Evolutionary conservation across 1,139 yeast species (phyloP), one percentile per base, ranked within the genome.

Genomic region (Sugiyamaella japonica): DNA sequence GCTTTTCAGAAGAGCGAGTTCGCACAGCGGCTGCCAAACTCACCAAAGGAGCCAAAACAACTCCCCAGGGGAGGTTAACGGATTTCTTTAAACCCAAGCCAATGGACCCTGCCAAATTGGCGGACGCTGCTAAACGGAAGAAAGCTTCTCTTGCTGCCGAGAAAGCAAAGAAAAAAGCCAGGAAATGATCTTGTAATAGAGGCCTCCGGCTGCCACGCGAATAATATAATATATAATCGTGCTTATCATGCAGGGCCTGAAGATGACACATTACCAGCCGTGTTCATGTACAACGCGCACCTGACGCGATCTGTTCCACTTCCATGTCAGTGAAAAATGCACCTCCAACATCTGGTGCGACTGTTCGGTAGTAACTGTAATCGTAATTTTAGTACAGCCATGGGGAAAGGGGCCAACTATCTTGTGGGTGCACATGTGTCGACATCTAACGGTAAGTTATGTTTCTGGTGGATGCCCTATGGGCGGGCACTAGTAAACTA

Each of bases 1-100:
- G 97, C 0, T 93, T 93, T 71, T 86, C 86, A 61, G 99, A 93
- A 66, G 97, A 91, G 50, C 80, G 99, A 68, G 89, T 93, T 28
- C 82, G 85, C 61, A 80, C 85, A 56, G 99, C 97, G 37, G 95
- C 93, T 6, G 89, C 84, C 48, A 86, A 91, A 69, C 77, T 93
- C 63, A 82, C 83, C 63, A 93, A 91, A 70, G 95, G 91, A 2
- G 76, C 89, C 60, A 89, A 89, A 66, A 78, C 86, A 1, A 93
- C 95, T 1, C 86, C 89, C 1, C 99, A 93, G 70, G 97, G 95
- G 6, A 80, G 99, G 61, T 74, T 93, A 38, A 97, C 91, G 66
- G 96, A 96, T 3, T 93, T 93, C 67, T 93, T 93, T 75, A 82
- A 81, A 66, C 88, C 82, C 37, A 83, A 82, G 29, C 83, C 88